A percentile compares a stretch with the other conserved stretches of the same genome.
Conservation (phyloP, 116 monocot genomes). For the Dioscorea cayenensis region DNA sequence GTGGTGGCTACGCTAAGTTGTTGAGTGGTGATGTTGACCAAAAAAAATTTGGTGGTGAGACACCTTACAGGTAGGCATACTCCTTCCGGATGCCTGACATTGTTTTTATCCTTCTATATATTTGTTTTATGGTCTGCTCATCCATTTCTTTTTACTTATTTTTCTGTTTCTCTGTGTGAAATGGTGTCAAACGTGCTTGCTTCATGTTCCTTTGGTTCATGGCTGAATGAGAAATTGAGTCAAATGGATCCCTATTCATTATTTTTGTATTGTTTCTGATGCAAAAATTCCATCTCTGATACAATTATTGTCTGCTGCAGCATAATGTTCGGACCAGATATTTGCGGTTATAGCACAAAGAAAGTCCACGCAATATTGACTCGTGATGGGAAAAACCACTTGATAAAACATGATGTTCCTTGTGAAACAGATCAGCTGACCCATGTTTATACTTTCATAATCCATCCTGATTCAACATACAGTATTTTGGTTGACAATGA, state of each 20-base stretch:
- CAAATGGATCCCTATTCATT: background rate
- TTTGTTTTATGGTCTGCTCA: background rate
- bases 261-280: background rate
- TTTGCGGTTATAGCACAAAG: conserved; percentile 72
- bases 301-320: conserved; percentile 13
- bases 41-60: conserved; percentile 73
- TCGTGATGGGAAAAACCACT: conserved; percentile 54
- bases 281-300: background rate
- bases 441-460: conserved; percentile 72
- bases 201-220: background rate
- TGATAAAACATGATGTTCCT: conserved; percentile 69
- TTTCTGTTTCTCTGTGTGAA: background rate
- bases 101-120: background rate
- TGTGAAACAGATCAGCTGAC: conserved; percentile 74
- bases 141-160: background rate
- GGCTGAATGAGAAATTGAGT: no score
- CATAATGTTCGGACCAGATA: conserved; percentile 86
- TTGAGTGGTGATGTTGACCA: conserved; percentile 71
- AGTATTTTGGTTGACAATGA: conserved; percentile 64
- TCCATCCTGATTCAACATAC: conserved; percentile 74
- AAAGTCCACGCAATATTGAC: conserved; percentile 71
- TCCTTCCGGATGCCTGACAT: background rate
- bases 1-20: conserved; percentile 75
- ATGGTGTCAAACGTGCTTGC: background rate
- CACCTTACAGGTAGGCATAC: conserved; percentile 55